A percentile compares a stretch with the other conserved stretches of the same genome.
Conservation (phyloP, 495 filamentous ascomycete species). For the Corynascus novoguineensis region DNA sequence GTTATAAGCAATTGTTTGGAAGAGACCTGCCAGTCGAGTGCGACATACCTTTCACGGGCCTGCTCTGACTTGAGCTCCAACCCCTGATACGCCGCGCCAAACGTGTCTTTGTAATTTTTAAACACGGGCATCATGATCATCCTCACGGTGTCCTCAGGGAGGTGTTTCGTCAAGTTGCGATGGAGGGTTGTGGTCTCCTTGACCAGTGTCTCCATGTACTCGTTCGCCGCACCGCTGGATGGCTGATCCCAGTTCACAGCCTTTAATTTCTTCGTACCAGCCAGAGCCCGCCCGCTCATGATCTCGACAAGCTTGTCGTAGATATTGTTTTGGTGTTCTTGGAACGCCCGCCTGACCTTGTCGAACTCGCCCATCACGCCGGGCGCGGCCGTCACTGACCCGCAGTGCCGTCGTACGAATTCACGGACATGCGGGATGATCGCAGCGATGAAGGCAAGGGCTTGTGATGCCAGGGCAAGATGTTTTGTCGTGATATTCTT, state of each 20-base stretch:
- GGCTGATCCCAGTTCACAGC: constrained; percentile 66
- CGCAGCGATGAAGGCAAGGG: constrained; percentile 78
- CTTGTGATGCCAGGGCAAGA: constrained; percentile 86
- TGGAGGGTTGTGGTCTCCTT: constrained; percentile 88
- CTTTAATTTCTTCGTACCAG: constrained; percentile 70
- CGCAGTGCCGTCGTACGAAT: constrained; percentile 74
- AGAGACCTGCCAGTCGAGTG: background rate
- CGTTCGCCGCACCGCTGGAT: constrained; percentile 40
- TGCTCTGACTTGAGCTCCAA: constrained; percentile 58
- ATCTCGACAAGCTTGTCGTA: constrained; percentile 96
- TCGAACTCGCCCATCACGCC: constrained; percentile 80
- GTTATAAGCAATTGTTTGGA: constrained; percentile 16
- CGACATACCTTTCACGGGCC: constrained; percentile 65
- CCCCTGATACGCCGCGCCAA: constrained; percentile 67
- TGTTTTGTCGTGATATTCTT: constrained; percentile 97
- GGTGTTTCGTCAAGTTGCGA: constrained; percentile 77
- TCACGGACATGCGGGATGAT: constrained; percentile 88
- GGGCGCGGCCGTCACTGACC: constrained; percentile 43
- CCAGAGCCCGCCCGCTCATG: constrained; percentile 72
- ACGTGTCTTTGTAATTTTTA: constrained; percentile 75
- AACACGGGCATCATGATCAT: constrained; percentile 93
- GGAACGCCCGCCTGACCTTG: constrained; percentile 78
- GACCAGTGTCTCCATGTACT: constrained; percentile 86
- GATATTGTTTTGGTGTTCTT: constrained; percentile 90
- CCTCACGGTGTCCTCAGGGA: constrained; percentile 68